Base-by-base conservation (phyloP, 2,329 filamentous ascomycete species). In the Penicillium sp. region DNA sequence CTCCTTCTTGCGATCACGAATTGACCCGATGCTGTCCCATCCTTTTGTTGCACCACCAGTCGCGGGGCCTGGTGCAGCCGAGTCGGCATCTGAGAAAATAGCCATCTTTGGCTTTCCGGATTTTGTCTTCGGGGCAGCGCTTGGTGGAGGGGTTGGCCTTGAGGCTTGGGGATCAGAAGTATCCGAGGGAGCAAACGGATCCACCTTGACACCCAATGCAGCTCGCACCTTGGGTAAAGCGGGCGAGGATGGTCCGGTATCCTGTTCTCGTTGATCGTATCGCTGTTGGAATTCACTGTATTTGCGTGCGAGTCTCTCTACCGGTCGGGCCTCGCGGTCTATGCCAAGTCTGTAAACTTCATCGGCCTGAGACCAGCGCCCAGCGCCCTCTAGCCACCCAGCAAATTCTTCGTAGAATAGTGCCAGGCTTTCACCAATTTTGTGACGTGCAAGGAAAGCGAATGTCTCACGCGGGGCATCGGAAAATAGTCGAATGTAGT, bases 361-460 rank as follows among this genome's bases (percentile, higher is more conserved):
- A 64, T 96, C 92, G 0, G 94, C 93, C 72, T 99, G 94, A 21
- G 81, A 83, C 89, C 91, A 97, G 59, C 93, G 82, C 13, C 86
- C 89, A 6, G 87, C 89, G 34, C 85, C 81, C 76, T 99, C 94
- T 6, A 99, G 79, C 90, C 92, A 97, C 1, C 86, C 88, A 1
- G 94, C 92, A 69, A 96, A 99, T 68, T 97, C 94, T 71, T 99
- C 94, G 74, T 99, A 99, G 73, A 92, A 99, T 3, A 97, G 79
- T 1, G 94, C 94, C 3, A 99, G 82, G 0, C 82, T 80, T 67
- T 97, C 92, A 56, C 93, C 94, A 56, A 99, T 90, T 58, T 82
- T 83, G 69, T 99, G 92, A 47, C 92, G 88, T 11, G 93, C 88
- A 34, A 99, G 81, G 69, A 95, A 99, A 44, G 94, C 86, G 70